phyloP scores from a whole-genome alignment of 352 stramenopile genomes.

The Phytopythium helicoides region DNA sequence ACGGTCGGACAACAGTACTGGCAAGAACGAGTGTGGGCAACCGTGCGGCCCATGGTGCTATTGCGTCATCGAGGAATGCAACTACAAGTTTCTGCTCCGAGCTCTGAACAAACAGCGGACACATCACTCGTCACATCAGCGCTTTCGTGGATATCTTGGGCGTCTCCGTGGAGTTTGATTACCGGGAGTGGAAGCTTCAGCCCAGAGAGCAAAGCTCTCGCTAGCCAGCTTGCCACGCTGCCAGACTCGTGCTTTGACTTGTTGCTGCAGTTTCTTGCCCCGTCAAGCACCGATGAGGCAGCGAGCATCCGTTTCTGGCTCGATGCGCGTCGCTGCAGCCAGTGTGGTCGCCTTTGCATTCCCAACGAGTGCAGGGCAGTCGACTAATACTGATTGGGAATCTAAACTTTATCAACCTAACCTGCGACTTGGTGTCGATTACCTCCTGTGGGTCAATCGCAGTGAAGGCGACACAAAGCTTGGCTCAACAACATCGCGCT shows the following conservation, averaged over 20 bases:
- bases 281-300: neutral
- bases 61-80: conserved; percentile 11
- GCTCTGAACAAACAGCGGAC: neutral
- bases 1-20: conserved; percentile 16
- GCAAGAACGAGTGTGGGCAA: conserved; percentile 16
- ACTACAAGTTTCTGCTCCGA: neutral
- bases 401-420: too few relatives aligned
- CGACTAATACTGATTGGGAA: neutral
- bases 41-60: conserved; percentile 13
- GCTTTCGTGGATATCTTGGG: too few relatives aligned
- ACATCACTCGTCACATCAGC: too few relatives aligned
- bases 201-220: neutral
- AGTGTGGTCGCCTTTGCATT: conserved; percentile 4
- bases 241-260: neutral
- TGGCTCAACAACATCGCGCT: too few relatives aligned
- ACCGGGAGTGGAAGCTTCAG: neutral
- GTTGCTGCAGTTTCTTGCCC: conserved; percentile 1
- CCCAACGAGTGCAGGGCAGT: conserved; percentile 1
- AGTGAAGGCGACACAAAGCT: too few relatives aligned
- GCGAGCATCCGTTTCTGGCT: conserved; percentile 6
- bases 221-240: conserved; percentile 1
- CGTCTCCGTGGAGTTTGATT: neutral
- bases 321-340: conserved; percentile 4
- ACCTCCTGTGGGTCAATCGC: too few relatives aligned
- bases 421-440: too few relatives aligned